Evolutionary conservation across 1,284 basidiomycete species (phyloP).

Genomic region (Trichosporon sp.): DNA sequence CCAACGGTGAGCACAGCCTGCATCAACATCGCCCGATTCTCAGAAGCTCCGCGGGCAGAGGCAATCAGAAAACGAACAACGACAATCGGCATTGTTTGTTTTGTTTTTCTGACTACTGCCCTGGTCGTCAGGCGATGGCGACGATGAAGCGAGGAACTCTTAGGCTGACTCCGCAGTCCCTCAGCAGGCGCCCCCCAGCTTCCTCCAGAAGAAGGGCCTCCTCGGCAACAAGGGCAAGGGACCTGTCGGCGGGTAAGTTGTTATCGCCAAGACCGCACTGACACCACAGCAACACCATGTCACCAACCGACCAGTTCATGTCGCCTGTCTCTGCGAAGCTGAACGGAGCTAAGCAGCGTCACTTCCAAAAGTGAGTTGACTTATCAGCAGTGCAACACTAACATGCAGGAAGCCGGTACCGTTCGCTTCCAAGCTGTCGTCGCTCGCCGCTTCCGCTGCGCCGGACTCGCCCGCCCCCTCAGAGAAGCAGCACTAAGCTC

Average conservation of each 20-base stretch:
- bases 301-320: conserved; percentile 86
- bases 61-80: neutral
- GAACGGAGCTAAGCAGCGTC: conserved; percentile 79
- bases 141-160: neutral
- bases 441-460: conserved; percentile 28
- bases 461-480: conserved; percentile 6
- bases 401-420: conserved; percentile 33
- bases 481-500: conserved; percentile 12
- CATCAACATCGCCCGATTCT: neutral
- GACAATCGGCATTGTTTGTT: neutral
- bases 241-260: conserved; percentile 23
- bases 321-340: conserved; percentile 86
- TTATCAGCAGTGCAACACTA: neutral
- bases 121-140: no score
- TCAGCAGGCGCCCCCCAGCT: conserved; percentile 24
- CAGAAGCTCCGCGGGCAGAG: neutral
- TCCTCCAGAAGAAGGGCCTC: conserved; percentile 45
- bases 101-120: neutral
- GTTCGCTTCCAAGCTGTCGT: conserved; percentile 37
- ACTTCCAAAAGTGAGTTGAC: conserved; percentile 70
- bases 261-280: neutral
- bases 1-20: conserved; percentile 12
- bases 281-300: conserved; percentile 56
- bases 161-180: conserved; percentile 2
- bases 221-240: conserved; percentile 22